Evolutionary conservation across 2,329 filamentous ascomycete genomes (phyloP).

Genomic region (Monilinia polystroma): DNA sequence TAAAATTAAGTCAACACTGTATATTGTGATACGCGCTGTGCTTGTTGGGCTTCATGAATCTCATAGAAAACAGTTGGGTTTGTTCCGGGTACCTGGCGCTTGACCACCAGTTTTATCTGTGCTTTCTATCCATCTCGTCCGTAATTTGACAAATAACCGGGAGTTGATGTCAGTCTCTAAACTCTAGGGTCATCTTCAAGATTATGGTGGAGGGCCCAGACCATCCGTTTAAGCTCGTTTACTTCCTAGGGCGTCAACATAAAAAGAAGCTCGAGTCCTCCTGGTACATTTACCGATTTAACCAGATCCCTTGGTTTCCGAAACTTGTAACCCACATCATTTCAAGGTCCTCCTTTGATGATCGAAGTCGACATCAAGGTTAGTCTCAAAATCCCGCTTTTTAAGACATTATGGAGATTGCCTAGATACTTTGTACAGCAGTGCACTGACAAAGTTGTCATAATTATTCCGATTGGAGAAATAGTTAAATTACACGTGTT

Average conservation of each 20-base stretch:
- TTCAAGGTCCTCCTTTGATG: not conserved
- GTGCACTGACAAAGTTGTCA: constrained; percentile 18
- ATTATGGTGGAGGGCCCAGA: constrained; percentile 12
- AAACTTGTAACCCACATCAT: not conserved
- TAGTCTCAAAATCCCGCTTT: constrained; percentile 6
- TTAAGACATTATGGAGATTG: constrained; percentile 11
- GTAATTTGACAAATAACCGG: not conserved
- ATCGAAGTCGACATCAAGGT: not conserved
- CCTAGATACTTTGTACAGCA: constrained; percentile 1
- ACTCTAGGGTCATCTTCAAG: not conserved
- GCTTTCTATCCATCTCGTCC: constrained; percentile 3
- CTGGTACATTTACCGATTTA: constrained; percentile 9
- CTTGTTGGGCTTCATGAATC: constrained; percentile 7
- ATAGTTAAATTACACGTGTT: constrained; percentile 22
- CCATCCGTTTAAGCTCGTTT: constrained; percentile 4
- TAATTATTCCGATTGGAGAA: constrained; percentile 15
- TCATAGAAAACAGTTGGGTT: not conserved
- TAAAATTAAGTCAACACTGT: constrained; percentile 1
- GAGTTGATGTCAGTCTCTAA: constrained; percentile 3
- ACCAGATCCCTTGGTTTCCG: not conserved
- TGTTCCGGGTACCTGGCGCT: constrained; percentile 23
- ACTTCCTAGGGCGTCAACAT: not conserved
- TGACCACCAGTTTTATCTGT: constrained; percentile 10
- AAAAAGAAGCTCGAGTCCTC: not conserved
- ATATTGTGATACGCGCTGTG: constrained; percentile 14